Percentiles rank a stretch among this genome's conserved stretches.
phyloP scores from a whole-genome alignment of 1,284 basidiomycete species.

The Leccinum insolens region DNA sequence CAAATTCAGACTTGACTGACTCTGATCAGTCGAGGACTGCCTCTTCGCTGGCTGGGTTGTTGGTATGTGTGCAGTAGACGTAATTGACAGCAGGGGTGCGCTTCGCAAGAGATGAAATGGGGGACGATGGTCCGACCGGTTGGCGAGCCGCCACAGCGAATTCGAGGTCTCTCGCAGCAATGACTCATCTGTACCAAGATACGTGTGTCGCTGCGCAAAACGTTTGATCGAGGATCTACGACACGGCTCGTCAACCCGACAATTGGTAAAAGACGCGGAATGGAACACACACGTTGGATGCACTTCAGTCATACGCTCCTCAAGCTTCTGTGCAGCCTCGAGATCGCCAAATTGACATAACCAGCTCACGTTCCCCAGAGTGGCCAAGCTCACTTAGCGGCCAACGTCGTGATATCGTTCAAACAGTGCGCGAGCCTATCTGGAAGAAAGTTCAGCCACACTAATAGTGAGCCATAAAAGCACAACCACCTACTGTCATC shows the following conservation, averaged over 20 bases:
- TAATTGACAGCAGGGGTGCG: slow-evolving; percentile 49
- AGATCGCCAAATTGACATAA: slow-evolving; percentile 93
- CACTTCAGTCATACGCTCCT: slow-evolving; percentile 84
- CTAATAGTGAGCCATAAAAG: slow-evolving; percentile 1
- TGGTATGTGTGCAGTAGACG: slow-evolving; percentile 34
- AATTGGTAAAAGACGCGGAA: neutral
- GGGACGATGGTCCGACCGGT: slow-evolving; percentile 26
- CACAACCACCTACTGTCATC: slow-evolving; percentile 80
- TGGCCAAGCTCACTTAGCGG: slow-evolving; percentile 79
- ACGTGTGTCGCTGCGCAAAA: slow-evolving; percentile 88
- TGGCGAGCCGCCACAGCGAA: slow-evolving; percentile 57
- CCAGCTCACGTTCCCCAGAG: slow-evolving; percentile 96
- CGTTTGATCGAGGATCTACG: slow-evolving; percentile 88
- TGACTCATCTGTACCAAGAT: slow-evolving; percentile 82
- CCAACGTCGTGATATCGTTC: slow-evolving; percentile 82
- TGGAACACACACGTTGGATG: slow-evolving; percentile 66
- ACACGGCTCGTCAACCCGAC: neutral
- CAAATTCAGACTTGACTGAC: slow-evolving; percentile 38
- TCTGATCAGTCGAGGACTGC: slow-evolving; percentile 33
- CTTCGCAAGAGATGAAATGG: slow-evolving; percentile 37
- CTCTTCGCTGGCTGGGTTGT: slow-evolving; percentile 24
- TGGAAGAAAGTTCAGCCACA: slow-evolving; percentile 1
- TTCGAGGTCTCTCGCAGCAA: slow-evolving; percentile 88
- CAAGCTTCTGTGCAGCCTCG: slow-evolving; percentile 87
- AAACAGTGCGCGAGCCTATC: slow-evolving; percentile 85